phyloP scores from a whole-genome alignment of 129 eudicot species.

The Erigeron canadensis region DNA sequence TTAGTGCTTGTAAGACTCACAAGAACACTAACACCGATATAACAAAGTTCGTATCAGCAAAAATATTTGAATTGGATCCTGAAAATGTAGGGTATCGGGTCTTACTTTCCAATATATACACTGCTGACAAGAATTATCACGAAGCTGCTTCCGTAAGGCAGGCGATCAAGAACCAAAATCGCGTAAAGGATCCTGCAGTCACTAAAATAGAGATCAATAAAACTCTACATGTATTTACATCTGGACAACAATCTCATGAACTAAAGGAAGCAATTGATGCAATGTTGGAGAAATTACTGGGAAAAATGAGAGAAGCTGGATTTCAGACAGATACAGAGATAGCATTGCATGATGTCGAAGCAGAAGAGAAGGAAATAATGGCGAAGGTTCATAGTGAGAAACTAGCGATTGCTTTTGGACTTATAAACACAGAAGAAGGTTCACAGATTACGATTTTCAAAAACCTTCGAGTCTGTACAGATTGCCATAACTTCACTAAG shows the following conservation, averaged over 20 bases:
- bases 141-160: constrained; percentile 77
- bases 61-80: constrained; percentile 75
- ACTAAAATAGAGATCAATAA: constrained; percentile 73
- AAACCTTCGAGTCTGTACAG: constrained; percentile 89
- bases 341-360: constrained; percentile 97
- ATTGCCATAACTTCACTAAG: constrained; percentile 90
- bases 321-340: constrained; percentile 72
- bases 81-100: constrained; percentile 84
- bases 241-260: constrained; percentile 66
- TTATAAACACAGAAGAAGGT: constrained; percentile 63
- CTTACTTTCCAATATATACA: constrained; percentile 76
- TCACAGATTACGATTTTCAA: constrained; percentile 78
- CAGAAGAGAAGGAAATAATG: constrained; percentile 95
- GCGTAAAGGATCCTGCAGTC: constrained; percentile 77
- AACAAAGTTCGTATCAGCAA: constrained; percentile 78
- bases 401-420: constrained; percentile 83
- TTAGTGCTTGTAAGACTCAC: constrained; percentile 89
- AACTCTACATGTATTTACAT: constrained; percentile 71
- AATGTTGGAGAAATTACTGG: constrained; percentile 70
- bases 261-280: constrained; percentile 53
- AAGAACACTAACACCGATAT: constrained; percentile 55
- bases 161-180: constrained; percentile 61
- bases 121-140: constrained; percentile 59
- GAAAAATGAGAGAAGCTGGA: constrained; percentile 83
- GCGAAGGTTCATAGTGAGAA: constrained; percentile 97